Evolutionary conservation across 176 grass and related monocot species (phyloP).

Genomic region (Oropetium thomaeum): DNA sequence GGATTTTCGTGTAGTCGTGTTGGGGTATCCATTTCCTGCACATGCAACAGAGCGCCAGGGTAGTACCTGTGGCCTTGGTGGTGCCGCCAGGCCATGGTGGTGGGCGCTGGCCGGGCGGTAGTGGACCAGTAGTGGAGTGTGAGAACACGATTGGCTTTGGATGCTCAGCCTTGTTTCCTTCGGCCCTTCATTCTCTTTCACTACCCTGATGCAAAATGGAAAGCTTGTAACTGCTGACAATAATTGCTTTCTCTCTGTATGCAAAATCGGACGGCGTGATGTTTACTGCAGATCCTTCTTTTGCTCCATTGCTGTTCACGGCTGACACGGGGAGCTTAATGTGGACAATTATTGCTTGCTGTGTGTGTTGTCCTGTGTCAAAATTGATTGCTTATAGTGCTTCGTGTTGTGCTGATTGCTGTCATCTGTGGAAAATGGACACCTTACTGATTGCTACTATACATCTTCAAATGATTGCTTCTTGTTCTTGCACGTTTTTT

Average conservation of each 20-base stretch:
- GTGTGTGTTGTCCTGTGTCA: not conserved
- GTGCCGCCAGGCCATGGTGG: slow-evolving; percentile 28
- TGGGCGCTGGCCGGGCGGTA: not conserved
- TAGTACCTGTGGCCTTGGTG: slow-evolving; percentile 24
- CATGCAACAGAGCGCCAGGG: not conserved
- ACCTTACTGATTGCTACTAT: not conserved
- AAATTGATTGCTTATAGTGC: not conserved
- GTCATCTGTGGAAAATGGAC: not conserved
- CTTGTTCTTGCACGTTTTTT: not conserved
- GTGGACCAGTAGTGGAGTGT: slow-evolving; percentile 16
- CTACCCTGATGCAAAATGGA: not conserved
- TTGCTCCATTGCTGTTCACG: not conserved
- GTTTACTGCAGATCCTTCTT: not conserved
- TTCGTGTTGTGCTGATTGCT: not conserved
- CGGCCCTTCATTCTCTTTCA: not conserved
- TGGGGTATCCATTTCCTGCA: not conserved
- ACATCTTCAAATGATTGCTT: not conserved
- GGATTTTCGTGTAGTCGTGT: slow-evolving; percentile 2
- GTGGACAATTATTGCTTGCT: not conserved
- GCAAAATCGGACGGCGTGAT: not conserved
- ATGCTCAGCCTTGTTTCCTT: not conserved
- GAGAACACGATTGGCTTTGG: not conserved
- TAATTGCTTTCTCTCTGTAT: not conserved
- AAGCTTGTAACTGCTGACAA: not conserved
- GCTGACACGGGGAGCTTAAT: not conserved